A percentile compares a stretch with the other conserved stretches of the same genome.
phyloP scores from a whole-genome alignment of 208 protist species.

The Naegleria fowleri region DNA sequence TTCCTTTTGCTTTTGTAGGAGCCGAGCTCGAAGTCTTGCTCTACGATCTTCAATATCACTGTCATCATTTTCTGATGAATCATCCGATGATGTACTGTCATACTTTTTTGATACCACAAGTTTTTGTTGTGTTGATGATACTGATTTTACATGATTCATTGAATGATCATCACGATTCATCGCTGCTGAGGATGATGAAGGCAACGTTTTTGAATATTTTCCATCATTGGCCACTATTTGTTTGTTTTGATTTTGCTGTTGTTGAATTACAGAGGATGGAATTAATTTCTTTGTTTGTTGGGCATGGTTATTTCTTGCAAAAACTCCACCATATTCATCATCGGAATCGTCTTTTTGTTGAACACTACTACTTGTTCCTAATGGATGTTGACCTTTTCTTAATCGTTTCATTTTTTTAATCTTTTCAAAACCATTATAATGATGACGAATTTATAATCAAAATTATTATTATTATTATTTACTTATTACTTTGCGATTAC shows the following conservation, averaged over 20 bases:
- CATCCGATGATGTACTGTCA: background rate
- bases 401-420: background rate
- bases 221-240: too few species aligned
- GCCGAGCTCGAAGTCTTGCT: background rate
- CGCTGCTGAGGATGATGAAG: too few species aligned
- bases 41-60: background rate
- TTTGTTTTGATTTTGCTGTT: background rate
- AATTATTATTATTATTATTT: too few species aligned
- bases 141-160: too few species aligned
- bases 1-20: background rate
- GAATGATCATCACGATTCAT: too few species aligned
- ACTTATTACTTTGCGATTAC: too few species aligned
- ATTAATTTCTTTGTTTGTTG: background rate
- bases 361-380: too few species aligned
- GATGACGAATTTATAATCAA: too few species aligned
- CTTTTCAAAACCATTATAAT: too few species aligned
- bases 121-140: background rate
- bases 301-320: background rate
- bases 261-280: background rate
- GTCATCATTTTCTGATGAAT: background rate
- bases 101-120: background rate
- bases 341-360: background rate
- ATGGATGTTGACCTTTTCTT: background rate
- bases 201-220: too few species aligned
- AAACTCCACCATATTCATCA: background rate